phyloP scores from a whole-genome alignment of 1,284 basidiomycete species.

The Leccinum cinnamomeum region DNA sequence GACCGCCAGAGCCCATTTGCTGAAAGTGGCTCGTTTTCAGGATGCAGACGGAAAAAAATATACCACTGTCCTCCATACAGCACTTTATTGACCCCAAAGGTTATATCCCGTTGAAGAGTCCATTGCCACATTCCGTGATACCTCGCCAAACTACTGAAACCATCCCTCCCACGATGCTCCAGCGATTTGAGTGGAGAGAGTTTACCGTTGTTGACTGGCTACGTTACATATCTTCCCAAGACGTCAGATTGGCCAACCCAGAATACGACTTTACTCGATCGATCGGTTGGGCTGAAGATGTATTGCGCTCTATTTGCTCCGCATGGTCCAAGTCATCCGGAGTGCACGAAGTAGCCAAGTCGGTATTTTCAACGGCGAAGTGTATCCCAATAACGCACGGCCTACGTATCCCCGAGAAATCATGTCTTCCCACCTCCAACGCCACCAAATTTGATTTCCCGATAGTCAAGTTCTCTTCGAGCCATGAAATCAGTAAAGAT shows the following conservation, averaged over 20 bases:
- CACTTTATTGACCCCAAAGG: no score
- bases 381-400: slow-evolving; percentile 84
- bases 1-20: no score
- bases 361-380: slow-evolving; percentile 61
- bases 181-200: no score
- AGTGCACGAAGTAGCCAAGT: slow-evolving; percentile 38
- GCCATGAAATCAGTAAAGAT: slow-evolving; percentile 59
- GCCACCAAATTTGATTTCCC: slow-evolving; percentile 58
- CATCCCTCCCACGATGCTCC: no score
- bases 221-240: slow-evolving; percentile 55
- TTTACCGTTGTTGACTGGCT: slow-evolving; percentile 61
- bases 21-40: no score
- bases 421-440: slow-evolving; percentile 85
- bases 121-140: no score
- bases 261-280: slow-evolving; percentile 69
- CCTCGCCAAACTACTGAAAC: no score
- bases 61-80: no score
- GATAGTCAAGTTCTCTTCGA: slow-evolving; percentile 74
- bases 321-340: slow-evolving; percentile 60
- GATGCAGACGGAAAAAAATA: no score
- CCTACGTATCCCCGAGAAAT: slow-evolving; percentile 67
- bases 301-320: slow-evolving; percentile 66
- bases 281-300: slow-evolving; percentile 76
- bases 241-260: slow-evolving; percentile 39
- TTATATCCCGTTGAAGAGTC: no score